Evolutionary conservation across 2,329 filamentous ascomycete species (phyloP).

Genomic region (Hymenoscyphus fructigenus): DNA sequence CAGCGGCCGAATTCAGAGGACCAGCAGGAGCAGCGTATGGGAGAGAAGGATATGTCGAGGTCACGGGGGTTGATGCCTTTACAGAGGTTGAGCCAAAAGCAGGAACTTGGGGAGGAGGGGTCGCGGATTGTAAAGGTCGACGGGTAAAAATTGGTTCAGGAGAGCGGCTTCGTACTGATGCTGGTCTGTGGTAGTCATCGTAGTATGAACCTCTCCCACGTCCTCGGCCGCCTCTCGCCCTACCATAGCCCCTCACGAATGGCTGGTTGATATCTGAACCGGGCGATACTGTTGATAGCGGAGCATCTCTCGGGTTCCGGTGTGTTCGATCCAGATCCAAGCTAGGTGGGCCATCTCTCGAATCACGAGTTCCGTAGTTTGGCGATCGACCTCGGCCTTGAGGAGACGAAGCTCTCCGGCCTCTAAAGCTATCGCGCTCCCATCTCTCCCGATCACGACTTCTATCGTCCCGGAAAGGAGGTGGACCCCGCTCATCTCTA

Average conservation of each 20-base stretch:
- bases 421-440: slow-evolving; percentile 53
- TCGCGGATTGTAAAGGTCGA: slow-evolving; percentile 47
- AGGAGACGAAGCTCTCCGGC: slow-evolving; percentile 62
- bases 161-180: slow-evolving; percentile 33
- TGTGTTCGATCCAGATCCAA: slow-evolving; percentile 67
- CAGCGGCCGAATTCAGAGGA: background rate
- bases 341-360: slow-evolving; percentile 54
- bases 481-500: slow-evolving; percentile 47
- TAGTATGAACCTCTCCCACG: slow-evolving; percentile 53
- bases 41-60: background rate
- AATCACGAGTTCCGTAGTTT: slow-evolving; percentile 55
- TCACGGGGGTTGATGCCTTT: slow-evolving; percentile 14
- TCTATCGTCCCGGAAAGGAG: slow-evolving; percentile 56
- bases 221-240: slow-evolving; percentile 47
- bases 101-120: slow-evolving; percentile 52
- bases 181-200: slow-evolving; percentile 52
- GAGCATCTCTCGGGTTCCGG: slow-evolving; percentile 70
- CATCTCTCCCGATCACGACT: slow-evolving; percentile 53
- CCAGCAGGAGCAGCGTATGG: slow-evolving; percentile 8
- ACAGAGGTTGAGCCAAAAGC: slow-evolving; percentile 49
- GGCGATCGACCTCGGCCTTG: slow-evolving; percentile 63
- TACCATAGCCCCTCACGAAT: slow-evolving; percentile 45
- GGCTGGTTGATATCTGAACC: slow-evolving; percentile 60
- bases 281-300: slow-evolving; percentile 68
- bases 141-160: slow-evolving; percentile 34